phyloP scores from a whole-genome alignment of 2,329 filamentous ascomycete genomes.

The Aspergillus sp. region DNA sequence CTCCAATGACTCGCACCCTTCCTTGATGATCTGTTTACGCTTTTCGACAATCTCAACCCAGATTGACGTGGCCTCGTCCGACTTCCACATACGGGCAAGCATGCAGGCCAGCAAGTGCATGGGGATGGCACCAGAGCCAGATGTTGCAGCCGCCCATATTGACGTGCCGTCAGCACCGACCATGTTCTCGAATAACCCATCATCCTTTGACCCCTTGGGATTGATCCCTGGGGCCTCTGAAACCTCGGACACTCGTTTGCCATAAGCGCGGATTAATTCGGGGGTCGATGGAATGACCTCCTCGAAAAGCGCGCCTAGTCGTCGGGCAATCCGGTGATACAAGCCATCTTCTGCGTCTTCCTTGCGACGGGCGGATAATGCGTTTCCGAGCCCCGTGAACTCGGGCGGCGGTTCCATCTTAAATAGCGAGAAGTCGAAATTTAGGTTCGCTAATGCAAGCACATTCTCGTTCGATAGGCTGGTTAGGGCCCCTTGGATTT shows the following conservation, averaged over 20 bases:
- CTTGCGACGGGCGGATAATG: slow-evolving; percentile 30
- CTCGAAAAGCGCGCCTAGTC: slow-evolving; percentile 43
- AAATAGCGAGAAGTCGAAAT: slow-evolving; percentile 46
- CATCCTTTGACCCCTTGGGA: not conserved
- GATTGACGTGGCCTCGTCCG: slow-evolving; percentile 8
- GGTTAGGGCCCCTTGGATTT: not conserved
- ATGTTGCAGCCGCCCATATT: slow-evolving; percentile 11
- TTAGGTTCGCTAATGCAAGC: slow-evolving; percentile 22
- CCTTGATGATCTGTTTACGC: slow-evolving; percentile 2
- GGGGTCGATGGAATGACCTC: slow-evolving; percentile 32
- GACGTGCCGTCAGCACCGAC: slow-evolving; percentile 8
- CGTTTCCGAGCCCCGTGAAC: slow-evolving; percentile 30
- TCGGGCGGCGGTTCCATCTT: slow-evolving; percentile 44
- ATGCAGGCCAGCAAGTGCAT: slow-evolving; percentile 12
- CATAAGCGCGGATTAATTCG: slow-evolving; percentile 28
- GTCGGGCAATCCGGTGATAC: slow-evolving; percentile 39
- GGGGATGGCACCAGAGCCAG: not conserved
- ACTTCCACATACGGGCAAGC: slow-evolving; percentile 8
- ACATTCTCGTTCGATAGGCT: not conserved
- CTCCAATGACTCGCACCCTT: not conserved
- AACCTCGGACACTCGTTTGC: slow-evolving; percentile 11
- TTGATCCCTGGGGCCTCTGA: not conserved
- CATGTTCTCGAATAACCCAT: slow-evolving; percentile 9
- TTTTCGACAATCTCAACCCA: slow-evolving; percentile 8
- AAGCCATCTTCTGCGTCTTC: slow-evolving; percentile 40